These are phyloP conservation scores for Alternaria dauci DNA, from an alignment of 2,329 filamentous ascomycete species.

Conservation along the genomic window DNA sequence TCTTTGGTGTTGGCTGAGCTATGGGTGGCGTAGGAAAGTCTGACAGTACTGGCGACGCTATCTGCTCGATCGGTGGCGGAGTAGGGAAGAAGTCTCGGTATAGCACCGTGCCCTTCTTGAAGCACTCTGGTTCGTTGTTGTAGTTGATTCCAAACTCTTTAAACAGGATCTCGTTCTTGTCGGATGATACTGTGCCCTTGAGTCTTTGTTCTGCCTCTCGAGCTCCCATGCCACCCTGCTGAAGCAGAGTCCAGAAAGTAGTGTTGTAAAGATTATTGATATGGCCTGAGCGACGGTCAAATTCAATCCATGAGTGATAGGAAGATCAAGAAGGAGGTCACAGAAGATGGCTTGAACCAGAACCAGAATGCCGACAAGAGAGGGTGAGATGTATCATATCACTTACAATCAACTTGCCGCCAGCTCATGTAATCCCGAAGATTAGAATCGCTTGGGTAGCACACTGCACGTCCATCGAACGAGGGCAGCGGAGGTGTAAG, in stretches of 20 bases:
- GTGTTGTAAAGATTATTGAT: conserved; percentile 99
- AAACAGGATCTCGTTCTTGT: conserved; percentile 97
- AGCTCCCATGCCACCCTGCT: conserved; percentile 75
- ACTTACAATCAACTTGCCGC: conserved; percentile 93
- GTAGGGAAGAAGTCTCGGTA: conserved; percentile 69
- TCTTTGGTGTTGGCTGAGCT: conserved; percentile 28
- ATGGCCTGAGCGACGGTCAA: conserved; percentile 67
- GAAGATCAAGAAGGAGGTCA: not conserved
- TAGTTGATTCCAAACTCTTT: conserved; percentile 92
- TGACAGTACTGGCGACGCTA: conserved; percentile 21
- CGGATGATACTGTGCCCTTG: conserved; percentile 79
- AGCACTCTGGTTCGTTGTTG: conserved; percentile 94
- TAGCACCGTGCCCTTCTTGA: conserved; percentile 89
- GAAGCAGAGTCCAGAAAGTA: conserved; percentile 89
- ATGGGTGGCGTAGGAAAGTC: conserved; percentile 23
- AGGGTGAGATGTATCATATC: not conserved
- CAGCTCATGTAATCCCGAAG: conserved; percentile 95
- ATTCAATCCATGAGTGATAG: not conserved
- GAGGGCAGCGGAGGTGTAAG: conserved; percentile 80
- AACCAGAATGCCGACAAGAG: not conserved
- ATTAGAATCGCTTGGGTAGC: conserved; percentile 83
- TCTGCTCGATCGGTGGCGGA: conserved; percentile 19
- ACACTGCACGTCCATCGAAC: conserved; percentile 91
- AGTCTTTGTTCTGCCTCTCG: conserved; percentile 83
- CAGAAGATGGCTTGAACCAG: not conserved